Percentiles rank a stretch among this genome's conserved stretches.
Conservation (phyloP, 2,329 filamentous ascomycete species). For the Harringtonia aguacate region DNA sequence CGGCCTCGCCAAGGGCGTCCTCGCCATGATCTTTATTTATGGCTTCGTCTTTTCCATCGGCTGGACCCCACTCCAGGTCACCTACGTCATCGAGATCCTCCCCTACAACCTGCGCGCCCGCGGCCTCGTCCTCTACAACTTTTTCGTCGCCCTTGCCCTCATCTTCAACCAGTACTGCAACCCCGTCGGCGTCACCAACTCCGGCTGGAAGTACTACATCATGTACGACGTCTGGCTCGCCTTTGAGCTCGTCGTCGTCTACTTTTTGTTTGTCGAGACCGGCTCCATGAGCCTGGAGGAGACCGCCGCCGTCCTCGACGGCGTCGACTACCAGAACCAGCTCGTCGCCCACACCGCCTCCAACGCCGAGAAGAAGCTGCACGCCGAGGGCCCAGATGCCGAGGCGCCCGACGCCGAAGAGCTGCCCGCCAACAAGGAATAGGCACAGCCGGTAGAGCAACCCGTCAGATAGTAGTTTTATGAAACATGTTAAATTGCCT, state of each 20-base stretch:
- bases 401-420: no score
- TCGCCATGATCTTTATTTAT: conserved; percentile 49
- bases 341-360: no score
- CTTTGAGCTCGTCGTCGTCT: conserved; percentile 21
- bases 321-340: conserved; percentile 14
- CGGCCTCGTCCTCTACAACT: conserved; percentile 48
- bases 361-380: no score
- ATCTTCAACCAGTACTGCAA: conserved; percentile 29
- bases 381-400: no score
- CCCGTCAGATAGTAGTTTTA: no score
- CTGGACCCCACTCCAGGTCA: conserved; percentile 15
- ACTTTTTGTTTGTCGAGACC: conserved; percentile 20
- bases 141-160: conserved; percentile 45
- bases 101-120: conserved; percentile 15
- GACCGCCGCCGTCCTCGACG: conserved; percentile 7
- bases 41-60: conserved; percentile 15
- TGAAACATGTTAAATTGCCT: no score
- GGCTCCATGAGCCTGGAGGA: conserved; percentile 8
- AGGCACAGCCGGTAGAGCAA: no score
- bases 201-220: conserved; percentile 26
- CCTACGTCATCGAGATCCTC: conserved; percentile 13
- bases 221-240: conserved; percentile 23
- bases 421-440: no score
- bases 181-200: conserved; percentile 23
- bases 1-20: neutral